Conservation (phyloP, 495 filamentous ascomycete genomes). For the Choiromyces venosus region DNA sequence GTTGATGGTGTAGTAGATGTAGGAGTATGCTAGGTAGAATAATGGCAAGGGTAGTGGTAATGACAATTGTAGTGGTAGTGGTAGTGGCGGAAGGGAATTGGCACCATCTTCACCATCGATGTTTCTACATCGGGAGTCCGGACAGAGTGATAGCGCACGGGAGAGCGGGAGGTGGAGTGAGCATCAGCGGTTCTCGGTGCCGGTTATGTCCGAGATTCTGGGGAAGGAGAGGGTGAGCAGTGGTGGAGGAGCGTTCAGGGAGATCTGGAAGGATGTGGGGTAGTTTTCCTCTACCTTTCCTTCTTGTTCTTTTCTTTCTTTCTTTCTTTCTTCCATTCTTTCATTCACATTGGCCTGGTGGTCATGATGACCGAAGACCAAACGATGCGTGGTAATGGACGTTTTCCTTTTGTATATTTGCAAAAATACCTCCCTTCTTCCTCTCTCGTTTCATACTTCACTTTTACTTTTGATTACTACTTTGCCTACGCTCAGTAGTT, state of each 20-base stretch:
- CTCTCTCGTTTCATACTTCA: neutral
- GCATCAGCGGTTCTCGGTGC: neutral
- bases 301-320: conserved; percentile 4
- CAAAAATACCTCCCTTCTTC: too few relatives aligned
- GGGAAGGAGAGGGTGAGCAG: neutral
- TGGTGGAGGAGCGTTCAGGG: too few relatives aligned
- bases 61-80: conserved; percentile 2
- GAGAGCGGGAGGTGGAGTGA: neutral
- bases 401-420: too few relatives aligned
- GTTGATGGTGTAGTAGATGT: neutral
- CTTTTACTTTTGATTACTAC: neutral
- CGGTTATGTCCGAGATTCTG: too few relatives aligned
- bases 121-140: conserved; percentile 1
- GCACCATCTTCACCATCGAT: neutral
- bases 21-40: neutral
- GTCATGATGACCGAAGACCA: too few relatives aligned
- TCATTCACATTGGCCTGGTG: too few relatives aligned
- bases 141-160: neutral
- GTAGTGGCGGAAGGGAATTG: neutral
- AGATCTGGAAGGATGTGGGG: conserved; percentile 5
- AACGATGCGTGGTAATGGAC: too few relatives aligned
- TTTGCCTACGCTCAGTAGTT: neutral
- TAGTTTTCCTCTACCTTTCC: neutral
- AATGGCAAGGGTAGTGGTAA: neutral
- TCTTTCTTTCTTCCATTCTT: too few relatives aligned